These are phyloP conservation scores for Grosmannia huntii DNA, from an alignment of 2,329 filamentous ascomycete genomes.

Conservation along the genomic window DNA sequence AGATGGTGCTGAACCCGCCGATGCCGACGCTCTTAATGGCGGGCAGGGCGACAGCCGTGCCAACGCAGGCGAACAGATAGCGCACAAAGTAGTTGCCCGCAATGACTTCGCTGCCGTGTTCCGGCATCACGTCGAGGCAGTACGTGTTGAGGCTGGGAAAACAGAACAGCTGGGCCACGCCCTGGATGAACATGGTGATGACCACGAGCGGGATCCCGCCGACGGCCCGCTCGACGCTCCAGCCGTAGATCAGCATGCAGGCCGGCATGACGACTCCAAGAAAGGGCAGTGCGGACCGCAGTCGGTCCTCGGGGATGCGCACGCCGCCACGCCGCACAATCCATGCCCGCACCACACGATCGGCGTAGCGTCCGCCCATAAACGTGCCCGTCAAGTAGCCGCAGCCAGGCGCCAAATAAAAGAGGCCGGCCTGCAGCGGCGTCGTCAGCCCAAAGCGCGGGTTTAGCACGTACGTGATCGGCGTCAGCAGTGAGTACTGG, in stretches of 20 bases:
- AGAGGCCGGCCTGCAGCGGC: constrained; percentile 52
- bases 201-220: constrained; percentile 41
- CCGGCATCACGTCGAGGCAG: constrained; percentile 70
- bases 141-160: constrained; percentile 61
- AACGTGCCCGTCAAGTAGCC: constrained; percentile 56
- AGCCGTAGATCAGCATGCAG: constrained; percentile 39
- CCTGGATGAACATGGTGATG: constrained; percentile 55
- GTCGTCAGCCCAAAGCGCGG: constrained; percentile 52
- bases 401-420: constrained; percentile 57
- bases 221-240: constrained; percentile 27
- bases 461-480: constrained; percentile 58
- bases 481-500: constrained; percentile 55
- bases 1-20: constrained; percentile 69
- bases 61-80: constrained; percentile 61
- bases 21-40: constrained; percentile 63
- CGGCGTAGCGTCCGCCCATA: constrained; percentile 56
- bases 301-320: constrained; percentile 56
- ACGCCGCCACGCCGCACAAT: constrained; percentile 38
- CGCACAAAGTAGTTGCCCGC: constrained; percentile 70
- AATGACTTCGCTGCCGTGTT: constrained; percentile 57
- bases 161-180: constrained; percentile 55
- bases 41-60: constrained; percentile 59
- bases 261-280: constrained; percentile 46
- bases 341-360: constrained; percentile 49
- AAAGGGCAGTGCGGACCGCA: constrained; percentile 48